Base-by-base conservation (phyloP, 306 rosid genomes). In the Lathyrus oleraceus region DNA sequence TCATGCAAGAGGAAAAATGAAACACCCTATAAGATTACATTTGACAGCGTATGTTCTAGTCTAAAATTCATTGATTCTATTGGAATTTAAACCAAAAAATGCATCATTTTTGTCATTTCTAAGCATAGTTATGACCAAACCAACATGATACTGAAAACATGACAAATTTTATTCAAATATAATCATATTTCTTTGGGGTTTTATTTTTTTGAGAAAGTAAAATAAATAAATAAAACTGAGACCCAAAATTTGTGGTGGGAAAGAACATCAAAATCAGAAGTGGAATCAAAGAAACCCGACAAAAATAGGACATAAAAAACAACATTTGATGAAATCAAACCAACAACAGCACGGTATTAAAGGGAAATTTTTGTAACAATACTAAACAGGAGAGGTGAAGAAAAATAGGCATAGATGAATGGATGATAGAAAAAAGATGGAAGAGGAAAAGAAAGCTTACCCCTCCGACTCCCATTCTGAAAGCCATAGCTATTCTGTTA, bases 381-480 rank as follows among this genome's bases (percentile, higher is more conserved):
- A 14, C 0, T 1, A 11, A 8, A 35, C 1, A 39, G 32, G 63
- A 15, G 0, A 15, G 19, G 15, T 12, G 35, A 67, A 28, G 17
- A 23, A 27, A 69, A 60, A 28, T 39, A 28, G 67, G 44, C 5
- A 19, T 15, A 15, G 64, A 15, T 53, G 60, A 53, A 19, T 15
- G 10, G 64, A 21, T 52, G 59, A 20, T 10, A 10, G 32, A 53
- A 49, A 0, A 15, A 21, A 53, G 6, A 21, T 1, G 65, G 27
- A 71, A 49, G 30, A 58, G 14, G 44, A 11, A 20, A 65, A 39
- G 56, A 61, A 77, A 75, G 79, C 64, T 48, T 57, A 78, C 83
- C 67, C 87, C 73, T 78, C 87, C 86, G 16, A 75, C 77, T 74
- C 91, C 87, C 23, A 81, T 73, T 77, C 87, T 79, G 87, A 87